A percentile compares a stretch with the other conserved stretches of the same genome.
Evolutionary conservation across 257 asterid genomes (phyloP).

Genomic region (Ilex aquifolium): DNA sequence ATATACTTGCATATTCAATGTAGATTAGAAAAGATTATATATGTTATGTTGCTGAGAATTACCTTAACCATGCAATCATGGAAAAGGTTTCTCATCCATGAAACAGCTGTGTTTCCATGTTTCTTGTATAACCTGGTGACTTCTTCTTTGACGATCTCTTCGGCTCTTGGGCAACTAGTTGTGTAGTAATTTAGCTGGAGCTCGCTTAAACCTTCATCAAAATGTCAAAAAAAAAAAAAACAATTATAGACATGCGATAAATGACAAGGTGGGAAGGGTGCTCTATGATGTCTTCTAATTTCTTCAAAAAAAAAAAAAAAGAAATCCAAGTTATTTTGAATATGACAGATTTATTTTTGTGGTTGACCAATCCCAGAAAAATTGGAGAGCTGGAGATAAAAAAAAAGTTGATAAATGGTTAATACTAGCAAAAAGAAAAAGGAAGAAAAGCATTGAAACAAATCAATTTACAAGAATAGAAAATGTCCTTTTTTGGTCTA

Average conservation of each 20-base stretch:
- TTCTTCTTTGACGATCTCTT: slow-evolving; percentile 58
- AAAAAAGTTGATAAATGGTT: too few species aligned
- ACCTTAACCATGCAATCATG: slow-evolving; percentile 86
- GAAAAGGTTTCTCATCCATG: slow-evolving; percentile 81
- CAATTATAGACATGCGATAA: neutral
- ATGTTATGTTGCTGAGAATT: neutral
- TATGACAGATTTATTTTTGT: too few species aligned
- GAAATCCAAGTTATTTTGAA: neutral
- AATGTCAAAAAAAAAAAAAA: neutral
- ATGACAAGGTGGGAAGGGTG: neutral
- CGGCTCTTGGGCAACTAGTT: slow-evolving; percentile 69
- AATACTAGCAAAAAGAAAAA: too few species aligned
- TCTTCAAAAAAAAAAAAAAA: neutral
- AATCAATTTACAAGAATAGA: too few species aligned
- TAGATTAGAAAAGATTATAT: neutral
- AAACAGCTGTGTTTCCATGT: slow-evolving; percentile 67
- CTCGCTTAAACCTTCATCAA: slow-evolving; percentile 24
- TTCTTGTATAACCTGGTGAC: slow-evolving; percentile 42
- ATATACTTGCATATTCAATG: neutral
- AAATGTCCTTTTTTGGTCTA: too few species aligned
- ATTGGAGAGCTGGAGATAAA: too few species aligned
- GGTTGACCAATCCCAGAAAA: too few species aligned
- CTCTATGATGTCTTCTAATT: too few species aligned
- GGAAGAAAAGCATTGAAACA: too few species aligned
- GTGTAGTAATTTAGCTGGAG: slow-evolving; percentile 57